Base-by-base conservation (phyloP, 768 basidiomycete genomes). In the Boletus rex-veris region DNA sequence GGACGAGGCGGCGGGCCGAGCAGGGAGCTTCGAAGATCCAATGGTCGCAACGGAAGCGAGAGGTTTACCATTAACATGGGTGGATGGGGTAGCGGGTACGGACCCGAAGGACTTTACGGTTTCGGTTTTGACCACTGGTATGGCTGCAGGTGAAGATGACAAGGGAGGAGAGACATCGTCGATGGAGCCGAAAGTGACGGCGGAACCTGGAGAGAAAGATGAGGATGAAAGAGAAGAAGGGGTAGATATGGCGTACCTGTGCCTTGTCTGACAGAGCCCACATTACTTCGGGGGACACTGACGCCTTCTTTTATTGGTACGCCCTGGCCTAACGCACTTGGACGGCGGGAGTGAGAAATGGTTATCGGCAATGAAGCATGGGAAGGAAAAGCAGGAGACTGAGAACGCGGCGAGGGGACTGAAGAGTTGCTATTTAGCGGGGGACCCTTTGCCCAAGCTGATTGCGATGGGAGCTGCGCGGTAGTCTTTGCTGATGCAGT, bases 401-500 rank as follows among this genome's bases (percentile, higher is more conserved):
- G 86, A 45, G 90, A 85, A 71, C 89, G 85, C 54, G 87, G 79
- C 57, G 86, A 80, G 53, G 86, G 70, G 46, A 74, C 71, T 54
- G 75, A 74, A 50, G 83, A 70, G 12, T 53, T 70, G 58, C 63
- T 74, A 60, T 71, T 79, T 75, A 81, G 80, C 52, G 92, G 91
- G 48, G 92, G 92, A 71, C 92, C 91, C 80, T 75, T 87, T 75
- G 88, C 77, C 92, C 92, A 96, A 79, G 90, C 92, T 74, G 91
- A 92, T 80, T 84, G 83, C 78, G 79, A 71, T 71, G 86, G 75
- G 76, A 86, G 84, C 81, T 78, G 83, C 76, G 83, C 71, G 74
- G 80, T 80, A 77, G 76, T 85, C 83, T 86, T 86, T 75, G 76
- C 77, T 73, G 87, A 76, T 73, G 82, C 78, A 73, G 86, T 81